Base-by-base conservation (phyloP, 2,329 filamentous ascomycete species). In the Pseudogymnoascus sp. region DNA sequence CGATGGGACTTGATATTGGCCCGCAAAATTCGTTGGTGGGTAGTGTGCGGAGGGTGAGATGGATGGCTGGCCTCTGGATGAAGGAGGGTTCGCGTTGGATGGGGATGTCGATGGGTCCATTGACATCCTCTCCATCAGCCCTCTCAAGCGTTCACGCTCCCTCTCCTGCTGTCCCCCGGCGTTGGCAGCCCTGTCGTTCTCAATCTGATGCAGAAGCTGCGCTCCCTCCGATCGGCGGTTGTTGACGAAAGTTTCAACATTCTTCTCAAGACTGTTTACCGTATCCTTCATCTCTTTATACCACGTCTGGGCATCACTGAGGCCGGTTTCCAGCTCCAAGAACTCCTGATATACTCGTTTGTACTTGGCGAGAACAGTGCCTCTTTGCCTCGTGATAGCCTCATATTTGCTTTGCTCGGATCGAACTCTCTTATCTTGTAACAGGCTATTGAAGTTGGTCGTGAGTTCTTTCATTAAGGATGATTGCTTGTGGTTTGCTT, bases 371-470 rank as follows among this genome's bases (percentile, higher is more conserved):
- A 96, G 85, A 4, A 96, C 93, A 0, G 86, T 81, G 61, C 87
- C 90, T 48, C 92, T 84, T 74, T 96, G 92, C 64, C 92, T 84
- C 63, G 92, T 93, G 68, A 96, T 90, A 1, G 83, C 79, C 74
- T 99, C 95, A 72, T 97, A 98, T 76, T 96, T 97, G 78, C 87
- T 96, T 78, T 98, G 93, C 76, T 99, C 95, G 0, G 92, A 86
- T 60, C 92, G 85, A 13, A 99, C 93, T 63, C 95, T 85, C 80
- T 96, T 96, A 76, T 99, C 95, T 75, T 97, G 93, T 39, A 98
- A 78, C 6, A 99, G 81, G 65, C 88, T 86, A 71, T 93, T 93
- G 76, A 98, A 98, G 0, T 89, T 87, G 39, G 85, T 83, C 0
- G 92, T 96, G 54, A 99, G 82, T 70, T 99, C 95, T 76, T 98